Percentiles rank a stretch among this genome's conserved stretches.
phyloP scores from a whole-genome alignment of 805 yeast species.

The Kazachstania martiniae region DNA sequence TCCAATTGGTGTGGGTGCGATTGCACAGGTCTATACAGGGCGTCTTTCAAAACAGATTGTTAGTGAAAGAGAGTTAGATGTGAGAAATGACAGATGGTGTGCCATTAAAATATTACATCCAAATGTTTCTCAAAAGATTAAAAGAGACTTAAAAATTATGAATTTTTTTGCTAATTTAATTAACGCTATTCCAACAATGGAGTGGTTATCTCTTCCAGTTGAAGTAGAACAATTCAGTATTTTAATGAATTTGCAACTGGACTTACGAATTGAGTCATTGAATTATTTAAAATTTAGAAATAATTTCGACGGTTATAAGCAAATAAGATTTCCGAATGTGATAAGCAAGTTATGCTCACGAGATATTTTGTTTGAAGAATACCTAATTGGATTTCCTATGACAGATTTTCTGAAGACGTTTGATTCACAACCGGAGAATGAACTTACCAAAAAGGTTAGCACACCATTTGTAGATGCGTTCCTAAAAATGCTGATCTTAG shows the following conservation, averaged over 20 bases:
- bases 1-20: conserved; percentile 92
- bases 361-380: conserved; percentile 76
- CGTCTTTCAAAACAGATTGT: conserved; percentile 62
- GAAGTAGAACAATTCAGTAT: conserved; percentile 83
- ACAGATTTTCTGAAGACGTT: conserved; percentile 46
- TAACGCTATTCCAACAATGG: conserved; percentile 81
- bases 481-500: conserved; percentile 81
- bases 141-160: conserved; percentile 81
- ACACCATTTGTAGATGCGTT: conserved; percentile 86
- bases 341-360: conserved; percentile 45
- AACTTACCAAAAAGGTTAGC: conserved; percentile 56
- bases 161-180: conserved; percentile 60
- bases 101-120: conserved; percentile 95
- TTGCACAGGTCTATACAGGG: conserved; percentile 92
- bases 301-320: conserved; percentile 48
- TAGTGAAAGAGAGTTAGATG: conserved; percentile 39
- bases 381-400: conserved; percentile 76
- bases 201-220: conserved; percentile 91
- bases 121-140: conserved; percentile 55
- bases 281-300: conserved; percentile 63
- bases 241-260: conserved; percentile 82
- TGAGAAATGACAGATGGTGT: conserved; percentile 39
- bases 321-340: conserved; percentile 67
- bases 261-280: conserved; percentile 78
- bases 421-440: conserved; percentile 17